Conservation (phyloP, 495 filamentous ascomycete species). For the Hypoxylon lenormandii region DNA sequence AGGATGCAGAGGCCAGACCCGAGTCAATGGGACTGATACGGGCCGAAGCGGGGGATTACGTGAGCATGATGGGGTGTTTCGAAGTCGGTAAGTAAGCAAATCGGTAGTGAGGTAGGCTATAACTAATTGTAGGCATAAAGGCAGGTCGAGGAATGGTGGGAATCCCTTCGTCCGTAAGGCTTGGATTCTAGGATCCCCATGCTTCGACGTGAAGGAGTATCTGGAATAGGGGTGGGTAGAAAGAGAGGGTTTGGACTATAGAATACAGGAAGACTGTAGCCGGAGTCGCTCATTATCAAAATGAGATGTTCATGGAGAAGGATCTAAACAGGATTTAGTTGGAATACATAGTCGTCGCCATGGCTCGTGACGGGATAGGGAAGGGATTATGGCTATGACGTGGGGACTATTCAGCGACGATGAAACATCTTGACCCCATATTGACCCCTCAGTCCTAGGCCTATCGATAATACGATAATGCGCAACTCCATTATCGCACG, state of each 20-base stretch:
- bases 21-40: constrained; percentile 32
- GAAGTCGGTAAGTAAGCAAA: constrained; percentile 1
- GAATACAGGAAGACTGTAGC: background rate
- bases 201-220: background rate
- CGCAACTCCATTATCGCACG: constrained; percentile 19
- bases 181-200: background rate
- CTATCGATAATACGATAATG: constrained; percentile 36
- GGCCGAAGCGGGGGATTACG: constrained; percentile 42
- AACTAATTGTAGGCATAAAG: constrained; percentile 9
- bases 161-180: constrained; percentile 17
- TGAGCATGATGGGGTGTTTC: constrained; percentile 13
- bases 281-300: background rate
- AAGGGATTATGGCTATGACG: constrained; percentile 5
- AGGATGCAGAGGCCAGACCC: constrained; percentile 13
- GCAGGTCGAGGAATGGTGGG: constrained; percentile 8
- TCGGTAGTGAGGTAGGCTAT: constrained; percentile 10
- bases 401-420: background rate
- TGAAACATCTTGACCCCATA: background rate
- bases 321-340: constrained; percentile 5
- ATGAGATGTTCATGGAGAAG: background rate
- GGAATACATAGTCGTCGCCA: constrained; percentile 3
- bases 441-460: background rate
- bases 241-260: background rate
- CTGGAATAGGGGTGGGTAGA: background rate
- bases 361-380: background rate